Evolutionary conservation across 1,139 yeast species (phyloP).

Genomic region (Zygosaccharomyces sapae): DNA sequence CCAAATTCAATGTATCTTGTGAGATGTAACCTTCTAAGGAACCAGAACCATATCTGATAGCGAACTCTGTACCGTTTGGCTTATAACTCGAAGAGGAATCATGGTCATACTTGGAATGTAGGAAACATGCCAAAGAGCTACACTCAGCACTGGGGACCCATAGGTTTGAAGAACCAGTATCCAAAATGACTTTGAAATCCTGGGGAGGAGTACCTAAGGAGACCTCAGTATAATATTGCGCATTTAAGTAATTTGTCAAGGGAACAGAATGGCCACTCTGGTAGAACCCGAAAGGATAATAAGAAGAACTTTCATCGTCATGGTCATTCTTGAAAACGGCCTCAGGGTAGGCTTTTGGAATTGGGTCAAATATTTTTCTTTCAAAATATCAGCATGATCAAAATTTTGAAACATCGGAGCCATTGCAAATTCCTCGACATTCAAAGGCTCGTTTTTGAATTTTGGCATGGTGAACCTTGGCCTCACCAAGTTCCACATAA

Average conservation of each 20-base stretch:
- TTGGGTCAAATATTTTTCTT: conserved; percentile 62
- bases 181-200: conserved; percentile 81
- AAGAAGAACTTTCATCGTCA: background rate
- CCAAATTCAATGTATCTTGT: conserved; percentile 72
- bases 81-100: conserved; percentile 72
- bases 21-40: conserved; percentile 88
- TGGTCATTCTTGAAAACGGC: conserved; percentile 28
- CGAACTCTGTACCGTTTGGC: conserved; percentile 79
- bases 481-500: conserved; percentile 45
- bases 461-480: conserved; percentile 58
- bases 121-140: conserved; percentile 88
- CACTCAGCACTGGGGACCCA: conserved; percentile 95
- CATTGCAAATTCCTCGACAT: conserved; percentile 59
- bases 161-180: conserved; percentile 92
- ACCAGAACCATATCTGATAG: conserved; percentile 89
- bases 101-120: conserved; percentile 87
- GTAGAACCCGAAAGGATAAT: background rate
- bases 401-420: conserved; percentile 42
- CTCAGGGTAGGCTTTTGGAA: conserved; percentile 47
- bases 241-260: conserved; percentile 85
- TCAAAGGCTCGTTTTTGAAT: conserved; percentile 52
- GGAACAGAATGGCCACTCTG: conserved; percentile 62
- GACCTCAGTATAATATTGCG: conserved; percentile 91
- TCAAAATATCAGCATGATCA: conserved; percentile 66
- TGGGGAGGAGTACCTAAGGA: conserved; percentile 91